Conservation (phyloP, 306 rosid species). For the Acacia acuminata region DNA sequence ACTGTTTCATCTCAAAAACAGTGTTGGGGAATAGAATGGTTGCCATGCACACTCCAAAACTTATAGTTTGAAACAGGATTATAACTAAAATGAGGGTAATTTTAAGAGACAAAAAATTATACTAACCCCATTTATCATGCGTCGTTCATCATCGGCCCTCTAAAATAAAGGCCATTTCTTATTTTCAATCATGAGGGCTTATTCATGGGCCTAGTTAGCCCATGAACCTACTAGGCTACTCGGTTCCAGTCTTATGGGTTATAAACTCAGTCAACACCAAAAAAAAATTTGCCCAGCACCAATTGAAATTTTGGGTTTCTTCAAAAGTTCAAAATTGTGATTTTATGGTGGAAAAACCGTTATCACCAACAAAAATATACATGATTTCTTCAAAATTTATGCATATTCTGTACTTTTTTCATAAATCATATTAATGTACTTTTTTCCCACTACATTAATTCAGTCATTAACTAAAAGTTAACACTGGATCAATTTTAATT, state of each 20-base stretch:
- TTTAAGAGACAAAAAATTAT: too few relatives aligned
- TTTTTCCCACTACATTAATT: background rate
- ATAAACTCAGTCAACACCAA: background rate
- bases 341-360: background rate
- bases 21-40: too few relatives aligned
- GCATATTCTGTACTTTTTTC: background rate
- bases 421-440: too few relatives aligned
- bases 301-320: background rate
- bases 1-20: too few relatives aligned
- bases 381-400: background rate
- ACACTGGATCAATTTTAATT: background rate
- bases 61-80: too few relatives aligned
- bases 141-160: background rate
- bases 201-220: background rate
- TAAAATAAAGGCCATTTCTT: background rate
- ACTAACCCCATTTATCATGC: background rate
- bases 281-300: background rate
- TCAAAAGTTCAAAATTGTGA: too few relatives aligned
- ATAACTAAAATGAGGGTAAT: too few relatives aligned
- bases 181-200: background rate
- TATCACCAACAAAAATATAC: background rate
- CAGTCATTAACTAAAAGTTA: background rate
- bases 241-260: background rate
- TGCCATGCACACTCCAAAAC: too few relatives aligned
- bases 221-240: background rate